Evolutionary conservation across 192 early-diverging fungal species (phyloP).

Genomic region (Coemansia sp.): DNA sequence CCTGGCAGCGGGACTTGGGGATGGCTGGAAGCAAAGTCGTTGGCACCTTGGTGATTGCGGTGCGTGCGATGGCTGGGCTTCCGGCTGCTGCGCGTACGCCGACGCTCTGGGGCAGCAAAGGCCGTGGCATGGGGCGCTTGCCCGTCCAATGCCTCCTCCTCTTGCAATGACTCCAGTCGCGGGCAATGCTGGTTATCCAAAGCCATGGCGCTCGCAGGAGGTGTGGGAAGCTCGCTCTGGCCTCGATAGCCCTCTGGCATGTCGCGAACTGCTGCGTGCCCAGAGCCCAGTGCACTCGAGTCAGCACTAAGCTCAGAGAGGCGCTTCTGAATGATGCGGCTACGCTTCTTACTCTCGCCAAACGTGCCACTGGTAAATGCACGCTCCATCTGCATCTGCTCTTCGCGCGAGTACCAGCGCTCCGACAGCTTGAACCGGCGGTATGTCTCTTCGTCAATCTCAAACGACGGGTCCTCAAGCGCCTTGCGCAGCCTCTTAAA

Average conservation of each 20-base stretch:
- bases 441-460: slow-evolving; percentile 50
- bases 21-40: not conserved
- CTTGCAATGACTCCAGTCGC: not conserved
- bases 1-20: not conserved
- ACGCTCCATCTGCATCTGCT: slow-evolving; percentile 35
- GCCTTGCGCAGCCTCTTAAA: slow-evolving; percentile 49
- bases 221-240: not conserved
- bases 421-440: slow-evolving; percentile 49
- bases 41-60: not conserved
- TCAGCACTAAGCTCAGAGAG: slow-evolving; percentile 2
- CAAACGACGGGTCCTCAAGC: slow-evolving; percentile 37
- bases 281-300: not conserved
- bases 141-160: not conserved
- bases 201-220: not conserved
- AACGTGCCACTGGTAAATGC: slow-evolving; percentile 26
- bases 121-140: not conserved
- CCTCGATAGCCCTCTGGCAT: not conserved
- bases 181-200: not conserved
- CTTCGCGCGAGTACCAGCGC: slow-evolving; percentile 52
- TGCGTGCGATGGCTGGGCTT: not conserved
- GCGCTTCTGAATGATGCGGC: slow-evolving; percentile 8
- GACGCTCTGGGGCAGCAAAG: not conserved
- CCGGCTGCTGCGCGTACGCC: slow-evolving; percentile 7
- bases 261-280: not conserved
- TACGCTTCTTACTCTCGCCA: slow-evolving; percentile 28